Conservation (phyloP, 2,329 filamentous ascomycete species). For the Mycosphaerelloides madeirae region DNA sequence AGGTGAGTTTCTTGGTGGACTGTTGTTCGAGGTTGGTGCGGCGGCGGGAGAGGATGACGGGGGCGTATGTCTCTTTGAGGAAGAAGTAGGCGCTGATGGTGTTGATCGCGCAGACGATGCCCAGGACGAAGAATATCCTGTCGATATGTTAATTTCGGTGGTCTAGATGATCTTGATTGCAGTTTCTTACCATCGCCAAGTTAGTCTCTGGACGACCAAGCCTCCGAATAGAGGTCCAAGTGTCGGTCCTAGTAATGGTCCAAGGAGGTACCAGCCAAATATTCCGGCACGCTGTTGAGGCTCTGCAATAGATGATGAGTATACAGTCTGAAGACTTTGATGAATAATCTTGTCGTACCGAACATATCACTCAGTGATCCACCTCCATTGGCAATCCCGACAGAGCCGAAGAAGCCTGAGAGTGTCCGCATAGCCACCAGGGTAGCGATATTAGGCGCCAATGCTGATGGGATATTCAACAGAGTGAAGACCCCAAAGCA, state of each 20-base stretch:
- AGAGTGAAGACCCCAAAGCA: conserved; percentile 45
- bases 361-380: conserved; percentile 53
- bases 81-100: conserved; percentile 42
- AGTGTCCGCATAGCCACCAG: conserved; percentile 44
- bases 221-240: conserved; percentile 41
- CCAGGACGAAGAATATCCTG: conserved; percentile 46
- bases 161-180: no score
- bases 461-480: conserved; percentile 45
- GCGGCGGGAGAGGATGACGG: conserved; percentile 36
- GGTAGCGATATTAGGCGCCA: conserved; percentile 44
- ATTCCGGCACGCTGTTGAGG: conserved; percentile 43
- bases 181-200: conserved; percentile 4
- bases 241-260: conserved; percentile 39
- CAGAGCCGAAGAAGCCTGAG: conserved; percentile 48
- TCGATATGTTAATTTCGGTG: not conserved
- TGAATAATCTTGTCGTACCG: not conserved
- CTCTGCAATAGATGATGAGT: conserved; percentile 4
- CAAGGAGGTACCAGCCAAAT: conserved; percentile 44
- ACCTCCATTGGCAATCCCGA: conserved; percentile 49
- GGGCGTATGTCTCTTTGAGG: conserved; percentile 43
- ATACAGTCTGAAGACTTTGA: no score
- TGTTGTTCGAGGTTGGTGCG: conserved; percentile 33
- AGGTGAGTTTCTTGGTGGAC: conserved; percentile 38
- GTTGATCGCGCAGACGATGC: conserved; percentile 40
- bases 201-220: conserved; percentile 6